Base-by-base conservation (phyloP, 345 rosid species). In the Lepidium aucheri region DNA sequence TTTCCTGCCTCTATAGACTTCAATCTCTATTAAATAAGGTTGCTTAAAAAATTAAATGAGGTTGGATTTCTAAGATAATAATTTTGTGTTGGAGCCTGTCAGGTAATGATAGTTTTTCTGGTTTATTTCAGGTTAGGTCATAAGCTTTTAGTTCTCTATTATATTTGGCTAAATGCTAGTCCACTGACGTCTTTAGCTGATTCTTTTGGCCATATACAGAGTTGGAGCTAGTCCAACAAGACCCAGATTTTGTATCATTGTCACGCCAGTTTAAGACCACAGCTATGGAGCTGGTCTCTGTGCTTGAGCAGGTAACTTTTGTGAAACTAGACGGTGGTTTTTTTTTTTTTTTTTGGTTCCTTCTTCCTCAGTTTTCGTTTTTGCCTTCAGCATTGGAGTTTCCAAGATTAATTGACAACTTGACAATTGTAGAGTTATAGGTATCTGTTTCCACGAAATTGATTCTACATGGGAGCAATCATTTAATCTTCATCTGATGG, bases 211-310 rank as follows among this genome's bases (percentile, higher is more conserved):
- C 52, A 54, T 77, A 20, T 71, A 56, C 74, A 94, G 99, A 88
- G 78, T 80, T 94, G 91, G 97, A 90, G 76, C 96, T 81, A 76
- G 95, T 94, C 65, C 85, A 90, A 80, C 99, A 94, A 62, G 97
- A 94, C 78, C 84, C 88, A 39, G 99, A 90, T 74, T 88, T 86
- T 70, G 66, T 88, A 42, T 38, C 88, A 51, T 50, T 90, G 78
- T 85, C 97, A 59, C 95, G 96, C 68, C 96, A 91, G 78, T 94
- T 94, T 83, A 94, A 90, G 80, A 84, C 89, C 55, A 86, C 95
- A 49, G 99, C 99, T 42, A 83, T 79, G 93, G 99, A 94, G 77
- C 97, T 94, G 69, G 90, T 94, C 65, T 86, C 99, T 74, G 80
- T 86, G 67, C 95, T 94, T 72, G 99, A 94, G 86, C 99, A 90